Percentiles rank a stretch among this genome's conserved stretches.
Conservation (phyloP, 305 asterid species). For the Solanum chacoense region DNA sequence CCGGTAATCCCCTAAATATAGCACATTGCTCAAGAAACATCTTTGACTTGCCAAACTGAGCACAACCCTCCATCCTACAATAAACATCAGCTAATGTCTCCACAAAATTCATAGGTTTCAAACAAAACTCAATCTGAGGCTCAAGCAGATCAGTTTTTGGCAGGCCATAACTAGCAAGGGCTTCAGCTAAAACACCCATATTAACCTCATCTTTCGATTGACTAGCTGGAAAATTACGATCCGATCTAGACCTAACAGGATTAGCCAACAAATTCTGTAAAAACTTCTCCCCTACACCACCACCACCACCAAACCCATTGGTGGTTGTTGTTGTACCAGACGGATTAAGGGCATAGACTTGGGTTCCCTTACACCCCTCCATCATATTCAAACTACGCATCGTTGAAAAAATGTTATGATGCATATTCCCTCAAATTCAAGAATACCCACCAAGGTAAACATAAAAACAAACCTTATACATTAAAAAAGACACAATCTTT, state of each 20-base stretch:
- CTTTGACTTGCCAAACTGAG: conserved; percentile 44
- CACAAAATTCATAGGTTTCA: conserved; percentile 57
- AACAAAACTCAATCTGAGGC: conserved; percentile 64
- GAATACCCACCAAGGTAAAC: neutral
- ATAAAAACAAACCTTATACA: neutral
- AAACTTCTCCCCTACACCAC: conserved; percentile 49
- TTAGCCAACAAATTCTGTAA: conserved; percentile 58
- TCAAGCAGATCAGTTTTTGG: conserved; percentile 73
- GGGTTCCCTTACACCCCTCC: conserved; percentile 69
- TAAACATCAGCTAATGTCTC: conserved; percentile 51
- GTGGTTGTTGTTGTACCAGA: conserved; percentile 24
- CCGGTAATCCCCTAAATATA: conserved; percentile 51
- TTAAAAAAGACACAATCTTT: neutral
- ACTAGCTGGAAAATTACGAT: conserved; percentile 29
- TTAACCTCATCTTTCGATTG: conserved; percentile 30
- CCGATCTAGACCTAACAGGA: conserved; percentile 51
- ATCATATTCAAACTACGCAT: conserved; percentile 74
- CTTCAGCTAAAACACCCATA: conserved; percentile 33
- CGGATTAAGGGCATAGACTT: conserved; percentile 32
- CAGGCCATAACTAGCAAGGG: conserved; percentile 55
- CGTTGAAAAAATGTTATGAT: conserved; percentile 51
- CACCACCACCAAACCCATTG: conserved; percentile 25
- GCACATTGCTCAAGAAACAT: conserved; percentile 73
- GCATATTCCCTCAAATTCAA: conserved; percentile 47
- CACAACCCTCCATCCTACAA: conserved; percentile 38